Base-by-base conservation (phyloP, 1,139 yeast species). In the Maudiozyma humilis region DNA sequence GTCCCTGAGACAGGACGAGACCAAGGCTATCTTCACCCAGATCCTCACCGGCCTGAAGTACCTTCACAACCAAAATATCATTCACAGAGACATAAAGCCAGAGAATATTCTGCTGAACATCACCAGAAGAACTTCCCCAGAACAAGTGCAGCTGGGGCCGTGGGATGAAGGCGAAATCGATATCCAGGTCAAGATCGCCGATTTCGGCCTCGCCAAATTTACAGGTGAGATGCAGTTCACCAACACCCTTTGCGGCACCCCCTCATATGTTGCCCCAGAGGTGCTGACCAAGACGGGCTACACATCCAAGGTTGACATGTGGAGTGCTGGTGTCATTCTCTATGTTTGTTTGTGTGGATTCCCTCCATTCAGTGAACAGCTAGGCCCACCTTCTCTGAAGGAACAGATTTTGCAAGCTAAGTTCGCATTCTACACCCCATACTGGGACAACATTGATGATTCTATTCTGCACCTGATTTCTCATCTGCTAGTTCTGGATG, bases 221-320 rank as follows among this genome's bases (percentile, higher is more conserved):
- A 79, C 83, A 44, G 89, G 88, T n/a, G 86, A 81, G 52, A 66
- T 79, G 50, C 78, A 79, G 43, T 82, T 82, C 55, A 82, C 91
- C 44, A 79, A 80, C 52, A 83, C 93, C 0, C 66, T 83, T 43
- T 83, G 93, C 65, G 93, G 93, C 3, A 83, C 93, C 0, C 87
- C 91, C 7, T 87, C 91, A 0, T 83, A 83, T 53, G 91, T 83
- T 18, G 91, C 93, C 0, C 91, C 93, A 0, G 93, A 83, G 57
- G 82, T 83, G 7, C 61, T 83, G 34, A 57, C 65, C 3, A 70
- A 76, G 46, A 66, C 82, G 32, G 75, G 77, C 46, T 82, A 83
- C 53, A 73, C 83, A 32, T 80, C 82, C 29, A 78, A 82, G 42
- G 87, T 80, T 13, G 93, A 83, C 62, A 63, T 82, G 58, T 83